Base-by-base conservation (phyloP, 192 early-diverging fungal species). In the Paraglomus brasilianum region DNA sequence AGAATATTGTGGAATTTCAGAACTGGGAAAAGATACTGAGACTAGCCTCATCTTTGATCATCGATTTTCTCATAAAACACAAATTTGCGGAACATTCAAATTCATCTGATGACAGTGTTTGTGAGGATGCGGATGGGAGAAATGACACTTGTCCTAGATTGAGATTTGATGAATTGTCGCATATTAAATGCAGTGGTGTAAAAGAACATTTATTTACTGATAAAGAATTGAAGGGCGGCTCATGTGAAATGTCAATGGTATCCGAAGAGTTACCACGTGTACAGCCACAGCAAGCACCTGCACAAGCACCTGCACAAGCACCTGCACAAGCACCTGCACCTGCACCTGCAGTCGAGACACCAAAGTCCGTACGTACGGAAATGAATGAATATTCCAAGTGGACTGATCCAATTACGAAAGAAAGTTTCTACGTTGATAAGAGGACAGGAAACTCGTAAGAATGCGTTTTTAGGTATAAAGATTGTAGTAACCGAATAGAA, bases 1-100 rank as follows among this genome's bases (percentile, higher is more conserved):
- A 88, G 56, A 79, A 70, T 38, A 78, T 74, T 4, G 79, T 86
- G 14, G 73, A 82, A 47, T 88, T 88, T 50, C 44, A 72, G 62
- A 66, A 72, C 42, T 72, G 71, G 71, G 5, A 61, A 5, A 47
- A 66, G n/a, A 60, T 76, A 10, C 7, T 72, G 8, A 21, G 45
- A 13, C 52, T 81, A 3, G 53, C 74, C 1, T 17, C 72, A 4
- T 42, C 56, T 8, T 67, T 75, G 0, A 56, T 81, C 15, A 56
- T 72, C 4, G 30, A 60, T 19, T 81, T 81, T 66, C 52, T 81
- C 30, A 66, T 72, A 39, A 52, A 51, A 22, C 69, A 74, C 21
- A 47, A 63, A 0, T 66, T 69, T 41, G 59, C 65, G 5, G 47
- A 66, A 48, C 70, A 71, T 22, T 11, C 19, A 1, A 38, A 36